Base-by-base conservation (phyloP, 192 early-diverging fungal species). In the Coemansia reversa region DNA sequence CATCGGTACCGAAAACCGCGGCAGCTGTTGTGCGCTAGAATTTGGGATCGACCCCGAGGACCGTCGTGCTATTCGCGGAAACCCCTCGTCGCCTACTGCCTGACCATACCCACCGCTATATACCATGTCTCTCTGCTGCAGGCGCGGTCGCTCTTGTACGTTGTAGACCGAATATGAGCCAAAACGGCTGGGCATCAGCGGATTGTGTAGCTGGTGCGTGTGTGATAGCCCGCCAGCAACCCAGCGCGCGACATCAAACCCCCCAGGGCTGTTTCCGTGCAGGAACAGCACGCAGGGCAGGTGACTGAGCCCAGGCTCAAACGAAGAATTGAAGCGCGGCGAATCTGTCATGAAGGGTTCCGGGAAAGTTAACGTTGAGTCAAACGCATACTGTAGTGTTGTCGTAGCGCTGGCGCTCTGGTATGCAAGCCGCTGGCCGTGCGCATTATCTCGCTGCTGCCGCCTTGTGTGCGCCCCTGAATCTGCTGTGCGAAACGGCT, bases 181-280 rank as follows among this genome's bases (percentile, higher is more conserved):
- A 50, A 81, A 81, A 11, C 62, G 69, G 20, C 74, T 61, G 23
- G 78, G 74, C 78, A 75, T 81, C 27, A 81, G 57, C 55, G 78
- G 78, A 22, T 81, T 81, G 58, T 64, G 63, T 22, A 75, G 69
- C 55, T 69, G 68, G 55, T 77, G 65, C 30, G 55, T 72, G 24
- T 70, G 81, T 52, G 81, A 65, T 48, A 83, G 51, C 24, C 81
- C 81, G 30, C 72, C 81, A 0, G 81, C 81, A 53, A 77, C 63
- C 81, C 81, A 83, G 30, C 81, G 71, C n/a, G 81, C 71, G 22
- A 83, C 76, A 50, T 83, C 81, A 60, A 83, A 83, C 0, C 81
- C 81, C 35, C 81, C 81, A 7, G 81, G 81, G 57, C 70, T 62
- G 55, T 55, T 66, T 12, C 72, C 72, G 14, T 83, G 81, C 22